Conservation (phyloP, 2,329 filamentous ascomycete species). For the Aspergillus novoparasiticus region DNA sequence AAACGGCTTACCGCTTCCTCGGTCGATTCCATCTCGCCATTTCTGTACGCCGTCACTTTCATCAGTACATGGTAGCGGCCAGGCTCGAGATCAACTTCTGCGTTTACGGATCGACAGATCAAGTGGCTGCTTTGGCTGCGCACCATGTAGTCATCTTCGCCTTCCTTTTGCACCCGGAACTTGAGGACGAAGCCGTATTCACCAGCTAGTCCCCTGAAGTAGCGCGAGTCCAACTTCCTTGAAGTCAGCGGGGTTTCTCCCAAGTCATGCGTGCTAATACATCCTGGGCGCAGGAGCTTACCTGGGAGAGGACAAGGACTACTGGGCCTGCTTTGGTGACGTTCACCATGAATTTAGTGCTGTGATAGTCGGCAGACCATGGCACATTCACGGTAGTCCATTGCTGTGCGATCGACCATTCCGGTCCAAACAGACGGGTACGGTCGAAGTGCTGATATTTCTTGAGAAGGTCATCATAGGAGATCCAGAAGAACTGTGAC, state of each 20-base stretch:
- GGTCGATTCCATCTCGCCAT: constrained; percentile 53
- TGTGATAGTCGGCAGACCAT: constrained; percentile 63
- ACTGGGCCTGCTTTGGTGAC: constrained; percentile 55
- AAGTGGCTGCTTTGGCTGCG: constrained; percentile 58
- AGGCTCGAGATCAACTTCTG: constrained; percentile 72
- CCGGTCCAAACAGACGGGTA: constrained; percentile 61
- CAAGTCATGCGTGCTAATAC: not conserved
- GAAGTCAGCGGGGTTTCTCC: constrained; percentile 15
- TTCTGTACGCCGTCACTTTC: constrained; percentile 70
- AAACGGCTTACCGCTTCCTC: constrained; percentile 69
- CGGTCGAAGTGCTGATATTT: constrained; percentile 64
- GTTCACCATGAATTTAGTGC: constrained; percentile 61
- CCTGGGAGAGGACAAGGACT: constrained; percentile 62
- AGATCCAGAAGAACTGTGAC: constrained; percentile 59
- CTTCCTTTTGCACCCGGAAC: constrained; percentile 61
- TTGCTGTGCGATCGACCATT: constrained; percentile 63
- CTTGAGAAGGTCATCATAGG: constrained; percentile 59
- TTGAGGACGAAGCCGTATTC: constrained; percentile 61
- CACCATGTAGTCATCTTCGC: constrained; percentile 62
- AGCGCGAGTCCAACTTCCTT: constrained; percentile 58
- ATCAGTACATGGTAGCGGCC: constrained; percentile 76
- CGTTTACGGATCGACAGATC: constrained; percentile 75
- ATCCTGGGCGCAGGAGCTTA: constrained; percentile 13
- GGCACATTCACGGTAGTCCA: constrained; percentile 64
- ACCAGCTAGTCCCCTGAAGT: constrained; percentile 60